Evolutionary conservation across 2,329 filamentous ascomycete genomes (phyloP).

Genomic region (Furcasterigmium sp.): DNA sequence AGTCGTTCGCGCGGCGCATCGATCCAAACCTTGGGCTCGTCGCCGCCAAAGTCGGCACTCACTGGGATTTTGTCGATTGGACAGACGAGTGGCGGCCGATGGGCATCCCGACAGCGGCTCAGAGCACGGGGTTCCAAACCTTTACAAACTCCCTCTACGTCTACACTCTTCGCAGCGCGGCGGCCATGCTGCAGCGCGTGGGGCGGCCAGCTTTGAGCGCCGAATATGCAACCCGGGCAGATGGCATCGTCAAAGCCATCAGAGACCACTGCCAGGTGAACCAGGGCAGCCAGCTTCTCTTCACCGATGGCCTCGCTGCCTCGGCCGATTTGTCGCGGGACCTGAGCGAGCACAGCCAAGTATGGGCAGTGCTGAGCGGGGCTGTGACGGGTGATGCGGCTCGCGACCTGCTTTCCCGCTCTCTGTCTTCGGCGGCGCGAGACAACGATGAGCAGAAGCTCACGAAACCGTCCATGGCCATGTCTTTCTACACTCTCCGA

Average conservation of each 20-base stretch:
- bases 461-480: constrained; percentile 6
- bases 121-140: constrained; percentile 22
- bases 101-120: constrained; percentile 31
- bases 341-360: constrained; percentile 29
- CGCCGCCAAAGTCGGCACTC: constrained; percentile 14
- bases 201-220: constrained; percentile 22
- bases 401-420: constrained; percentile 10
- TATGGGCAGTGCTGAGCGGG: constrained; percentile 27
- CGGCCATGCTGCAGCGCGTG: constrained; percentile 22
- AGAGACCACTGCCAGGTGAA: constrained; percentile 24
- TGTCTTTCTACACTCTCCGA: constrained; percentile 14
- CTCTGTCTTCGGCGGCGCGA: neutral
- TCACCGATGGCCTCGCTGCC: constrained; percentile 26
- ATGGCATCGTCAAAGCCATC: constrained; percentile 16
- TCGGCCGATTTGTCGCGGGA: constrained; percentile 17
- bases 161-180: constrained; percentile 25
- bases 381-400: constrained; percentile 15
- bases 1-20: constrained; percentile 18
- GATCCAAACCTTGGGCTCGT: constrained; percentile 10
- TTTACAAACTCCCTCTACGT: constrained; percentile 29
- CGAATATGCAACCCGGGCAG: constrained; percentile 22
- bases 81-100: constrained; percentile 17
- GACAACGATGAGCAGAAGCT: neutral
- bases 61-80: constrained; percentile 32
- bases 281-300: constrained; percentile 16